Conservation (phyloP, 140 eudicot species). For the Ambrosia hybrid region DNA sequence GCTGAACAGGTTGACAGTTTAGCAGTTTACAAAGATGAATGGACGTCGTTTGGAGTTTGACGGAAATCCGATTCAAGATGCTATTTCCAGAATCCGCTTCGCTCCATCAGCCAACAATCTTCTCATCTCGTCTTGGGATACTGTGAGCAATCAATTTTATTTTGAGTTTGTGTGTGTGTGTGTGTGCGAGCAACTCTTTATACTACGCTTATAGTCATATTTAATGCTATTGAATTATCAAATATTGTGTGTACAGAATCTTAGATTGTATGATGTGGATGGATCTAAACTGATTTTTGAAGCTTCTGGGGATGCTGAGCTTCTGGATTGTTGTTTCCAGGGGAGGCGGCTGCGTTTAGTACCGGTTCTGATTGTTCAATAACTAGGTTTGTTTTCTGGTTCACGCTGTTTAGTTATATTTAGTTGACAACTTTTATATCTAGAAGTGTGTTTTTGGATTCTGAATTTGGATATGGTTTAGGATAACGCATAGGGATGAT, state of each 20-base stretch:
- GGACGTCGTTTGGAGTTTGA: slow-evolving; percentile 41
- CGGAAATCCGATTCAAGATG: slow-evolving; percentile 58
- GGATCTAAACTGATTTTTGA: slow-evolving; percentile 46
- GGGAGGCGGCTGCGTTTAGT: slow-evolving; percentile 55
- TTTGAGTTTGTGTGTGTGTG: neutral
- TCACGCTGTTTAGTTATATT: neutral
- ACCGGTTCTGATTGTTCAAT: slow-evolving; percentile 64
- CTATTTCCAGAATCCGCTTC: slow-evolving; percentile 68
- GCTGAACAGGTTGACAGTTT: neutral
- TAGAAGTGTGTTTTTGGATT: slow-evolving; percentile 1
- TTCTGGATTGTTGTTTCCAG: slow-evolving; percentile 89
- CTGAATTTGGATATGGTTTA: neutral
- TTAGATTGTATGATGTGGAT: slow-evolving; percentile 72
- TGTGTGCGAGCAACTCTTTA: neutral
- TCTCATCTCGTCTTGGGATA: slow-evolving; percentile 92
- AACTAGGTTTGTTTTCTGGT: slow-evolving; percentile 44
- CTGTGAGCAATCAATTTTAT: slow-evolving; percentile 43
- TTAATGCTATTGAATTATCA: neutral
- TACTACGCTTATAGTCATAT: neutral
- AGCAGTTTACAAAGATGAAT: slow-evolving; percentile 46
- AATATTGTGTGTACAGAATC: slow-evolving; percentile 42
- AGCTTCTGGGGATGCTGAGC: slow-evolving; percentile 52
- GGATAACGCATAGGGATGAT: neutral
- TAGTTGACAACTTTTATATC: neutral
- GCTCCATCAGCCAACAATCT: slow-evolving; percentile 78